Percentiles rank a stretch among this genome's conserved stretches.
Conservation (phyloP, 345 rosid species). For the Melaleuca quinquenervia region DNA sequence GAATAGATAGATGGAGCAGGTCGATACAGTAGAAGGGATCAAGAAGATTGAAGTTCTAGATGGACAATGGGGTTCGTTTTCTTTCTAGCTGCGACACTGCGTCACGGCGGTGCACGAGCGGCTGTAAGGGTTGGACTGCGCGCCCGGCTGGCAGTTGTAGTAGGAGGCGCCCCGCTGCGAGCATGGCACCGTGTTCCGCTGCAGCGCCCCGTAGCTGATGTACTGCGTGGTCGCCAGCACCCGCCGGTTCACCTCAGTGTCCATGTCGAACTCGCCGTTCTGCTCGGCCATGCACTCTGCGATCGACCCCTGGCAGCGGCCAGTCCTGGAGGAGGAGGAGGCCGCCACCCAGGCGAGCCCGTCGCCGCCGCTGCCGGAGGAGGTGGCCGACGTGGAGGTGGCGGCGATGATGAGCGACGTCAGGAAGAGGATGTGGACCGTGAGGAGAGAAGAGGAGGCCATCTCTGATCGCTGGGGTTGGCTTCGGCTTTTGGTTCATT, state of each 20-base stretch:
- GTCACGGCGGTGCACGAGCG: slow-evolving; percentile 73
- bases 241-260: slow-evolving; percentile 60
- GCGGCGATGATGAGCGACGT: slow-evolving; percentile 11
- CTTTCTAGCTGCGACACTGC: slow-evolving; percentile 54
- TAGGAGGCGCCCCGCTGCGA: slow-evolving; percentile 78
- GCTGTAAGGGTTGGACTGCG: slow-evolving; percentile 57
- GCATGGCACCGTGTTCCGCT: slow-evolving; percentile 63
- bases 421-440: slow-evolving; percentile 6
- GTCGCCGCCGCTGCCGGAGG: neutral
- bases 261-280: slow-evolving; percentile 45
- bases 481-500: neutral
- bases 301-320: slow-evolving; percentile 44
- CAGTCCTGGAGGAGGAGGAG: neutral
- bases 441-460: slow-evolving; percentile 17
- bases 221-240: slow-evolving; percentile 53
- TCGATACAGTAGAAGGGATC: neutral
- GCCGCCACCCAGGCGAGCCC: slow-evolving; percentile 28
- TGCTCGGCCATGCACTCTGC: slow-evolving; percentile 38
- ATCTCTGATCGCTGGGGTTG: slow-evolving; percentile 7
- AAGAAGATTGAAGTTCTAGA: too few relatives aligned
- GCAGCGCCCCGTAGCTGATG: slow-evolving; percentile 74
- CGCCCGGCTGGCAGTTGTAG: slow-evolving; percentile 65
- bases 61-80: neutral
- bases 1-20: neutral
- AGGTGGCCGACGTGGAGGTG: slow-evolving; percentile 5